phyloP scores from a whole-genome alignment of 129 eudicot species.

The Solidago caesia region DNA sequence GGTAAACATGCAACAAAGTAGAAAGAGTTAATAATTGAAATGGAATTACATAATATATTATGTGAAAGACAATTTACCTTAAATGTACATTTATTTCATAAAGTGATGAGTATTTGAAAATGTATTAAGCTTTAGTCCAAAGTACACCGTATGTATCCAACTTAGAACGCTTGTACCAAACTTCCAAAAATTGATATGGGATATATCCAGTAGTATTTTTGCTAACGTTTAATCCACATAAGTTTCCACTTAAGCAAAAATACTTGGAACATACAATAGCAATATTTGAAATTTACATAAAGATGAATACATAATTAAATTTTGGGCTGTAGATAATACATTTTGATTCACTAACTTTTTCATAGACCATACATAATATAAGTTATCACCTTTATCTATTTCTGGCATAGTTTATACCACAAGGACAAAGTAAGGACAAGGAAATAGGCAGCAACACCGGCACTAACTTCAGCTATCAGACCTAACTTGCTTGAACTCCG shows the following conservation, averaged over 20 bases:
- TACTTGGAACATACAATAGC: no score
- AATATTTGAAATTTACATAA: no score
- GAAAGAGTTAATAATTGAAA: neutral
- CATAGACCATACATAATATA: neutral
- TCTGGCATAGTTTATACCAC: conserved; percentile 42
- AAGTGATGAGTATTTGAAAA: no score
- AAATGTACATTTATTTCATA: no score
- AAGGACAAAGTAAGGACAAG: conserved; percentile 31
- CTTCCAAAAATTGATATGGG: no score
- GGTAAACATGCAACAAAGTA: neutral
- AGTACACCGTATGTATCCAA: no score
- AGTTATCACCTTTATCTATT: conserved; percentile 35
- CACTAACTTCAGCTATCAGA: conserved; percentile 47
- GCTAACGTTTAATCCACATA: no score
- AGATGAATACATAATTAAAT: no score
- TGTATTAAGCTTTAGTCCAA: no score
- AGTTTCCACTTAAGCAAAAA: no score
- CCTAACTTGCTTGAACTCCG: conserved; percentile 50
- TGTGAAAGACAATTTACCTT: neutral
- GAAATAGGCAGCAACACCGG: conserved; percentile 45
- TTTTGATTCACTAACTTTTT: neutral
- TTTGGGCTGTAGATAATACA: neutral
- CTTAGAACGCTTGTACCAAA: no score
- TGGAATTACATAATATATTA: conserved; percentile 10
- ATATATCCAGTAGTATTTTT: no score